Percentiles rank a stretch among this genome's conserved stretches.
Conservation (phyloP, 768 basidiomycete species). For the Gloeophyllum trabeum region DNA sequence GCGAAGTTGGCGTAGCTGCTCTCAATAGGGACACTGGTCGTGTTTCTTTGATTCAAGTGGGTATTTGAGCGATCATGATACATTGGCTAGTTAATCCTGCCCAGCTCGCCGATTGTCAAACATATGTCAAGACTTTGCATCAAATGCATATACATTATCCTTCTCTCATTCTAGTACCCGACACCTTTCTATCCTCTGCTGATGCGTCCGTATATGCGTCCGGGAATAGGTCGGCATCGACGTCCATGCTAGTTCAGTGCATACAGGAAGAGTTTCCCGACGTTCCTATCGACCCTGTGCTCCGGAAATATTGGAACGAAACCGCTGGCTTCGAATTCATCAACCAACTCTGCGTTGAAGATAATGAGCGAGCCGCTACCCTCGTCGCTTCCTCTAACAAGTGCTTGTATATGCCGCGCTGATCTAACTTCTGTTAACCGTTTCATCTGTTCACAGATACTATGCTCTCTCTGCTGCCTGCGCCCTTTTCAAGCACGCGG, state of each 20-base stretch:
- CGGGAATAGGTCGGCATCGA: slow-evolving; percentile 30
- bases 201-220: slow-evolving; percentile 35
- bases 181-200: slow-evolving; percentile 60
- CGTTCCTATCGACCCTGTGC: slow-evolving; percentile 55
- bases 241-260: slow-evolving; percentile 60
- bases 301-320: slow-evolving; percentile 82
- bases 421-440: neutral
- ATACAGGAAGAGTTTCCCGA: slow-evolving; percentile 67
- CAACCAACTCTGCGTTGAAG: slow-evolving; percentile 65
- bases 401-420: slow-evolving; percentile 31
- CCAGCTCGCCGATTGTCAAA: slow-evolving; percentile 77
- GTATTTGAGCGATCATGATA: slow-evolving; percentile 3
- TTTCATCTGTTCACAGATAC: slow-evolving; percentile 38
- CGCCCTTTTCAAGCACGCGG: slow-evolving; percentile 82
- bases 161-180: slow-evolving; percentile 63
- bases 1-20: slow-evolving; percentile 83
- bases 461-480: slow-evolving; percentile 80
- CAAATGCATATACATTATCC: slow-evolving; percentile 77
- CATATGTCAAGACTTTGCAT: slow-evolving; percentile 81
- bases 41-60: slow-evolving; percentile 72
- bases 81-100: neutral
- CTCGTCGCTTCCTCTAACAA: slow-evolving; percentile 74
- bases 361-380: slow-evolving; percentile 73
- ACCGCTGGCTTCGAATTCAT: slow-evolving; percentile 70
- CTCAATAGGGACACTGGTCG: slow-evolving; percentile 72